These are phyloP conservation scores for Jatropha podagrica DNA, from an alignment of 441 rosid species.

Conservation along the genomic window DNA sequence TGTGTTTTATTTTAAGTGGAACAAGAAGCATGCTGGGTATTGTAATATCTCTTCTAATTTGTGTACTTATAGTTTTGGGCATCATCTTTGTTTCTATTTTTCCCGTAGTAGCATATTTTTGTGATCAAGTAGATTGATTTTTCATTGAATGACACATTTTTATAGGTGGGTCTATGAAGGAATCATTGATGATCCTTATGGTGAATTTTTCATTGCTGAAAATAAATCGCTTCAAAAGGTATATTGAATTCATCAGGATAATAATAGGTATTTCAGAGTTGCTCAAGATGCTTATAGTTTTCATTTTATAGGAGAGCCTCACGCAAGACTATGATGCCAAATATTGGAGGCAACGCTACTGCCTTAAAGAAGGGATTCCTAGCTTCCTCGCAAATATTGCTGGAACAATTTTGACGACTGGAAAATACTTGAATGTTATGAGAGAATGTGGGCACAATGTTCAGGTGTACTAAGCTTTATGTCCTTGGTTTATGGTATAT, in stretches of 20 bases:
- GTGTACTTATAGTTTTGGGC: conserved; percentile 5
- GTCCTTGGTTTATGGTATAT: conserved; percentile 1
- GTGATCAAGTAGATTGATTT: neutral
- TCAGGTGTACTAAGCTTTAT: conserved; percentile 54
- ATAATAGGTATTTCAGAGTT: conserved; percentile 15
- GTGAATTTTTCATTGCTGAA: conserved; percentile 95
- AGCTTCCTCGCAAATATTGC: conserved; percentile 94
- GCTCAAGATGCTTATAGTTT: conserved; percentile 32
- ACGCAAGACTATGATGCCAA: conserved; percentile 80
- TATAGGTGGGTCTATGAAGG: conserved; percentile 99
- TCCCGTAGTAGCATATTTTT: neutral
- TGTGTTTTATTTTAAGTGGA: neutral
- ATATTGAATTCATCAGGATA: conserved; percentile 15
- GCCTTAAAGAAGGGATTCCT: conserved; percentile 93
- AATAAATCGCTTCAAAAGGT: conserved; percentile 92
- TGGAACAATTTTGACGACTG: conserved; percentile 90
- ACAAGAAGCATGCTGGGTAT: neutral
- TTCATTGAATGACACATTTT: conserved; percentile 26
- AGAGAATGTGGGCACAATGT: conserved; percentile 97
- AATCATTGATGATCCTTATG: conserved; percentile 93
- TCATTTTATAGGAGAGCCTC: conserved; percentile 80
- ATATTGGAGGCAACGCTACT: conserved; percentile 86
- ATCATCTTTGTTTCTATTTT: neutral
- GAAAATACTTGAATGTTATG: conserved; percentile 96
- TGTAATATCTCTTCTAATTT: neutral